Conservation (phyloP, 805 yeast genomes). For the Saccharomycopsis selenospora region DNA sequence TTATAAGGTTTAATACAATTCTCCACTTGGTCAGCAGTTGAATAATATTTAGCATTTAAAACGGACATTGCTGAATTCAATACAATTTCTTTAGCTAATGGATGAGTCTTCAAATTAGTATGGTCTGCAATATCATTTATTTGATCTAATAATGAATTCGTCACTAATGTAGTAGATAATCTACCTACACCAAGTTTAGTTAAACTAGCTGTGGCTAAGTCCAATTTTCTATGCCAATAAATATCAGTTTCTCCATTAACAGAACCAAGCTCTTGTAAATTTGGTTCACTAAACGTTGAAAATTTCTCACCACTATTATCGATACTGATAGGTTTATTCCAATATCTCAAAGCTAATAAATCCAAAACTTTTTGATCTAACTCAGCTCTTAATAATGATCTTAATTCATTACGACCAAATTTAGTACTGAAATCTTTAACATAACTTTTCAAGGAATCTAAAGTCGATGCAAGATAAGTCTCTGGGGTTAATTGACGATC, state of each 20-base stretch:
- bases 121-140: conserved; percentile 63
- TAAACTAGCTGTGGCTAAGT: conserved; percentile 70
- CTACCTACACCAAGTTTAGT: conserved; percentile 95
- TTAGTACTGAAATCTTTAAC: conserved; percentile 79
- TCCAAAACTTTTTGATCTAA: conserved; percentile 87
- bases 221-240: conserved; percentile 85
- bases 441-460: conserved; percentile 77
- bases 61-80: conserved; percentile 80
- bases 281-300: conserved; percentile 35
- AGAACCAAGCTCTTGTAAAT: conserved; percentile 47
- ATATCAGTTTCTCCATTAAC: conserved; percentile 53
- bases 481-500: conserved; percentile 94
- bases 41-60: conserved; percentile 66
- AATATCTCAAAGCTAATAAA: conserved; percentile 79
- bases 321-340: conserved; percentile 65
- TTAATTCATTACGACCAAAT: conserved; percentile 77
- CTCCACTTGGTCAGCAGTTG: conserved; percentile 97
- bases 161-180: conserved; percentile 72
- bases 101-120: conserved; percentile 77
- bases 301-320: neutral
- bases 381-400: conserved; percentile 69
- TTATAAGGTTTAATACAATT: conserved; percentile 97
- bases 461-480: conserved; percentile 85
- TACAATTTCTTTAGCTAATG: conserved; percentile 75
- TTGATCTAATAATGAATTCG: conserved; percentile 73